These are phyloP conservation scores for Skeletonema marinoi DNA, from an alignment of 108 stramenopile genomes.

Conservation along the genomic window DNA sequence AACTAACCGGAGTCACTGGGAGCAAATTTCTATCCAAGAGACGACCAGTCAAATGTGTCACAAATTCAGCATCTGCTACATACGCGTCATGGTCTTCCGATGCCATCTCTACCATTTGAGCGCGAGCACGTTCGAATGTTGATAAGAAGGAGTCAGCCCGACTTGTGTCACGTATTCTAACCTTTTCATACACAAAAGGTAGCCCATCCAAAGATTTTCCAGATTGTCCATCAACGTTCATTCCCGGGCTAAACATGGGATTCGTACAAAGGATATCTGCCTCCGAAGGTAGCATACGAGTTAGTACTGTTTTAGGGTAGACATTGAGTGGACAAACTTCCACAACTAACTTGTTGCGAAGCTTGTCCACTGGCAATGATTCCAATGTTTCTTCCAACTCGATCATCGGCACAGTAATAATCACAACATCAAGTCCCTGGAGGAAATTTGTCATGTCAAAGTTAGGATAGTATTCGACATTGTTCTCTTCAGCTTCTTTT, in stretches of 20 bases:
- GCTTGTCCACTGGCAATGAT: conserved; percentile 54
- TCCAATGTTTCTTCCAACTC: conserved; percentile 75
- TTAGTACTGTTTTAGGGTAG: conserved; percentile 69
- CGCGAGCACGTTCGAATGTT: conserved; percentile 89
- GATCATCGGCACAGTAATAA: conserved; percentile 79
- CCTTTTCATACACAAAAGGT: conserved; percentile 90
- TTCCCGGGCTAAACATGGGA: conserved; percentile 90
- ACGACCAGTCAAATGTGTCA: conserved; percentile 93
- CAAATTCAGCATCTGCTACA: conserved; percentile 94
- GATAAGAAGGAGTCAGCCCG: conserved; percentile 86
- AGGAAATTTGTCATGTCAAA: conserved; percentile 75
- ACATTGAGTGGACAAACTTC: conserved; percentile 77
- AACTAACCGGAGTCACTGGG: conserved; percentile 88
- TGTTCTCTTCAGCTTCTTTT: conserved; percentile 69
- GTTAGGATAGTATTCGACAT: conserved; percentile 71
- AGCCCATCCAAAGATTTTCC: conserved; percentile 80
- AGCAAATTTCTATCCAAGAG: conserved; percentile 84
- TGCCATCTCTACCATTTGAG: conserved; percentile 92
- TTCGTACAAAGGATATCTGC: conserved; percentile 92
- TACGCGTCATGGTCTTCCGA: conserved; percentile 91
- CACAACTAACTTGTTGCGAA: conserved; percentile 79
- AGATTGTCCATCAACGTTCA: not conserved
- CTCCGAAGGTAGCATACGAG: conserved; percentile 75
- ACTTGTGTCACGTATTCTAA: conserved; percentile 69
- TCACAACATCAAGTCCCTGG: conserved; percentile 73